A percentile compares a stretch with the other conserved stretches of the same genome.
These are phyloP conservation scores for Wallacemonas sp. DNA, from an alignment of 208 protist species.

Conservation along the genomic window DNA sequence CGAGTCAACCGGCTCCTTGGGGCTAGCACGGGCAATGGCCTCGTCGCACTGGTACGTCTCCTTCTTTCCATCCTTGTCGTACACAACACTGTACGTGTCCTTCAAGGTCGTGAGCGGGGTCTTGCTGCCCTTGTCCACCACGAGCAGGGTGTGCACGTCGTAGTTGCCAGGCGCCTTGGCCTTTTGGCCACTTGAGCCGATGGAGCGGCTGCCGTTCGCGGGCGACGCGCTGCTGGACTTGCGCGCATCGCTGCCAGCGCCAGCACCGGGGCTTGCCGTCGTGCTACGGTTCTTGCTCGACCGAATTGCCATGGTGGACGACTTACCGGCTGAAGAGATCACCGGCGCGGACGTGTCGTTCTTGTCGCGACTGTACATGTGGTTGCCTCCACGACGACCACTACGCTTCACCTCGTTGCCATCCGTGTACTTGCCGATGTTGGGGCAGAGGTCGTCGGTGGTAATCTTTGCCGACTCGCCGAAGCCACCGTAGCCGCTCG, in stretches of 20 bases:
- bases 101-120: slow-evolving; percentile 25
- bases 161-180: slow-evolving; percentile 69
- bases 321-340: slow-evolving; percentile 34
- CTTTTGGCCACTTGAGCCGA: background rate
- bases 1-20: slow-evolving; percentile 49
- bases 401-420: slow-evolving; percentile 54
- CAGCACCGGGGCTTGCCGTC: background rate
- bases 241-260: background rate
- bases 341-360: slow-evolving; percentile 30
- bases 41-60: slow-evolving; percentile 77
- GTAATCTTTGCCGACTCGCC: slow-evolving; percentile 18
- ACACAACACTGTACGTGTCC: slow-evolving; percentile 52
- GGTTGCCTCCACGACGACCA: slow-evolving; percentile 68
- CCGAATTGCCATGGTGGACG: slow-evolving; percentile 34
- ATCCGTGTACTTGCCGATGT: slow-evolving; percentile 52
- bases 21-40: slow-evolving; percentile 31
- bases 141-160: slow-evolving; percentile 71
- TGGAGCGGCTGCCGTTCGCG: slow-evolving; percentile 9
- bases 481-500: slow-evolving; percentile 44
- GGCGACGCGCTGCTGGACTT: slow-evolving; percentile 3
- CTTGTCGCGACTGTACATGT: slow-evolving; percentile 52
- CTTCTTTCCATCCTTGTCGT: slow-evolving; percentile 60
- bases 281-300: slow-evolving; percentile 7
- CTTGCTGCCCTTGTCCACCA: slow-evolving; percentile 42
- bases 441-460: slow-evolving; percentile 43